These are phyloP conservation scores for Aspergillus persii DNA, from an alignment of 2,329 filamentous ascomycete genomes.

Conservation along the genomic window DNA sequence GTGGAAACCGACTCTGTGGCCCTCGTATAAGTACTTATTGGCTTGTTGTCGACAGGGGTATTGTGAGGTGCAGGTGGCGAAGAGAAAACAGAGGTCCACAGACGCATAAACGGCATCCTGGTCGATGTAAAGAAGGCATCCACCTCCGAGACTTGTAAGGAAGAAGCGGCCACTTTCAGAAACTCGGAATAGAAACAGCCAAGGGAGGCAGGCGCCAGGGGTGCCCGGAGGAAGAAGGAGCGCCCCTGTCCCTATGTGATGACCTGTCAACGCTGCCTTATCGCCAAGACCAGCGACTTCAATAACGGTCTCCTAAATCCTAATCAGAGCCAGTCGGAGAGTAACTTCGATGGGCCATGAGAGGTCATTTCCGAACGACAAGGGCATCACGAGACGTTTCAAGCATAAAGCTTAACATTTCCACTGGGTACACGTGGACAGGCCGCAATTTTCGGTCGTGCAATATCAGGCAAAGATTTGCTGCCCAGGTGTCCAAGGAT, in stretches of 20 bases:
- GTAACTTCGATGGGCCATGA: not conserved
- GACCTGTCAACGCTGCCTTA: not conserved
- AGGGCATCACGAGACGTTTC: not conserved
- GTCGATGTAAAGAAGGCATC: not conserved
- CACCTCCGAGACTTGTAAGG: not conserved
- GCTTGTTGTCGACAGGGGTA: not conserved
- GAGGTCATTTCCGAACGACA: not conserved
- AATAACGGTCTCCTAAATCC: not conserved
- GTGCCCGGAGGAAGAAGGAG: not conserved
- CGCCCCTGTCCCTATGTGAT: not conserved
- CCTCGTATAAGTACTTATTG: not conserved
- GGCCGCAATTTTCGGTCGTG: not conserved
- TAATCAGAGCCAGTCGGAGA: not conserved
- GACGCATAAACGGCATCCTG: slow-evolving; percentile 4
- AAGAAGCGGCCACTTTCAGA: not conserved
- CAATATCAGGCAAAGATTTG: not conserved
- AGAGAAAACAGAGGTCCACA: slow-evolving; percentile 1
- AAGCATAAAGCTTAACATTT: slow-evolving; percentile 4
- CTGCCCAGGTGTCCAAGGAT: not conserved
- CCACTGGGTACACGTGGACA: slow-evolving; percentile 8
- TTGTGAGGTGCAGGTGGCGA: not conserved
- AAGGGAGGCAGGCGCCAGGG: not conserved
- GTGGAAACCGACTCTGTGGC: not conserved
- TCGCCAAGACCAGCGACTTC: not conserved
- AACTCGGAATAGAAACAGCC: not conserved